Evolutionary conservation across 1,284 basidiomycete genomes (phyloP), one percentile per base, ranked within the genome.

Genomic region (Pisolithus thermaeus): DNA sequence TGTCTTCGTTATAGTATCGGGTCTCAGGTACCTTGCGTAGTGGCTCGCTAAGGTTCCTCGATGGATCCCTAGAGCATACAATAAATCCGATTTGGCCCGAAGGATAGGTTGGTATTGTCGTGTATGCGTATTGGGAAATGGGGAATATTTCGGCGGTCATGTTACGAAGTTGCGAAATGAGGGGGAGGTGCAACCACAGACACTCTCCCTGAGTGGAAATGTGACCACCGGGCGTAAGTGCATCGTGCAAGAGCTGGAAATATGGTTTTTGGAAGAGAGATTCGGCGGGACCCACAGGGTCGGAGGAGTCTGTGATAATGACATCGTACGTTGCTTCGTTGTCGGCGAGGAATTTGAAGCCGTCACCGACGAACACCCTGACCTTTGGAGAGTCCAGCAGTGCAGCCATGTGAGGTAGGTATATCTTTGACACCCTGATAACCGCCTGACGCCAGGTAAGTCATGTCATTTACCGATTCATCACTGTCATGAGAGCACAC

Each of bases 221-320:
- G 70, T 93, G 86, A 28, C 96, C 96, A 46, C 92, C 94, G 3
- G 89, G 88, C 49, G 87, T 78, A 59, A 99, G 82, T 0, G 96
- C 92, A 60, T 92, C 86, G 67, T 92, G 83, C 56, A 99, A 82
- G 46, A 99, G 84, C 67, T 93, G 82, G 76, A 98, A 99, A 82
- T 97, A 99, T 1, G 95, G 91, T 70, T 94, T 91, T 74, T 99
- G 83, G 81, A 99, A 99, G 59, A 99, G 87, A 27, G 90, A 84
- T 54, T 87, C 87, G 48, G 96, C 96, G 43, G 96, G 96, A 39
- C 97, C 96, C 55, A 97, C 94, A 45, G 97, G 96, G 72, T 99
- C 97, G 23, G 95, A 98, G 37, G 95, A 98, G 72, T 99, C 96
- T 59, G 93, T 99, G 76, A 99, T 90, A 77, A 99, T 98, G 58